A percentile compares a stretch with the other conserved stretches of the same genome.
Conservation (phyloP, 352 stramenopile genomes). For the Pythium monospermum region DNA sequence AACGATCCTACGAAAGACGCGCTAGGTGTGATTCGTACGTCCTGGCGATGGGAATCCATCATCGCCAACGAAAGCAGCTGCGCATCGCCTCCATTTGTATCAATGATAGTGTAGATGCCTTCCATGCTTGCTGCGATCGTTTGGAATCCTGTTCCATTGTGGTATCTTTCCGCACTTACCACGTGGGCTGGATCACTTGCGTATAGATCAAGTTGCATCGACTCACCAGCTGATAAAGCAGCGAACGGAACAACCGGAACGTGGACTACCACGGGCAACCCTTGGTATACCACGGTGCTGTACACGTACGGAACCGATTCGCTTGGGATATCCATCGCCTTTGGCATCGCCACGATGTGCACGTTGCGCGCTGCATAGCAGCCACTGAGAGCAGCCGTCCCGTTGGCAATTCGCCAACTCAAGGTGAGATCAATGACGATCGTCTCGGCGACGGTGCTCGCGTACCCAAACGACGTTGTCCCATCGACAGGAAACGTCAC, state of each 20-base stretch:
- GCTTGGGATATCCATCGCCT: not conserved
- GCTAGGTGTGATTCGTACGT: conserved; percentile 11
- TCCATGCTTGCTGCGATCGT: not conserved
- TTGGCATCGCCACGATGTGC: conserved; percentile 14
- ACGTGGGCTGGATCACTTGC: conserved; percentile 6
- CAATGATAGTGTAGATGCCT: not conserved
- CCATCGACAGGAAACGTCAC: conserved; percentile 1
- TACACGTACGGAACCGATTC: conserved; percentile 19
- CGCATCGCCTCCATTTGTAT: not conserved
- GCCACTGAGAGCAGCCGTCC: not conserved
- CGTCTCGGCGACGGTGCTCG: conserved; percentile 1
- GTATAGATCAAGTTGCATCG: conserved; percentile 6
- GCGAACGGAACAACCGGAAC: conserved; percentile 18
- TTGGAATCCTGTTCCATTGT: not conserved
- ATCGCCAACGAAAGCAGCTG: not conserved
- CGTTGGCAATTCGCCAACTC: conserved; percentile 3
- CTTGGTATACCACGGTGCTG: conserved; percentile 24
- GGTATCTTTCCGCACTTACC: conserved; percentile 6
- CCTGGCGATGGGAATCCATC: conserved; percentile 6
- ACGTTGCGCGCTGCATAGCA: conserved; percentile 19
- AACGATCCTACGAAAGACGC: conserved; percentile 3
- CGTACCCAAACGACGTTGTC: conserved; percentile 1
- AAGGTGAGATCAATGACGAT: conserved; percentile 15
- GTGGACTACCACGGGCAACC: conserved; percentile 12
- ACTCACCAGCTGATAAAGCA: not conserved